These are phyloP conservation scores for Centrapalus pauciflorus DNA, from an alignment of 129 eudicot species.

Conservation along the genomic window DNA sequence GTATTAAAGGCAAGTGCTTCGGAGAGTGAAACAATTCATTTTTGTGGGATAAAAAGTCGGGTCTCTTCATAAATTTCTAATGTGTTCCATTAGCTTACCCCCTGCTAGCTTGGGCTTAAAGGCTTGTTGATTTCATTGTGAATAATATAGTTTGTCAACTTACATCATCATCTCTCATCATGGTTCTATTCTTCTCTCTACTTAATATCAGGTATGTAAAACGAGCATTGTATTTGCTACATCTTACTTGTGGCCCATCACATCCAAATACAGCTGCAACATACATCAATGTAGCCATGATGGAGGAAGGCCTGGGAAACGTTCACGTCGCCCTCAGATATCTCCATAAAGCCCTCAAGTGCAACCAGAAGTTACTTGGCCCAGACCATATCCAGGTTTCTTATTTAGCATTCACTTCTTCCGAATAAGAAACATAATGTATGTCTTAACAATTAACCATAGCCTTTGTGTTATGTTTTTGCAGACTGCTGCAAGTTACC, in stretches of 20 bases:
- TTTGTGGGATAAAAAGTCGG: not conserved
- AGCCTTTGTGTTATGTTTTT: slow-evolving; percentile 16
- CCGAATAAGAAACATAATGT: not conserved
- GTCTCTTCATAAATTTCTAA: not conserved
- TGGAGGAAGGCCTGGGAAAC: slow-evolving; percentile 99
- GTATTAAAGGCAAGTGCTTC: not conserved
- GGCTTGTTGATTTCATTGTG: not conserved
- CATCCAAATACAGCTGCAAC: slow-evolving; percentile 99
- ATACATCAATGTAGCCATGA: slow-evolving; percentile 98
- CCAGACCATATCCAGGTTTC: slow-evolving; percentile 98
- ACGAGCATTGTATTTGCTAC: slow-evolving; percentile 87
- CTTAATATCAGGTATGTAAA: slow-evolving; percentile 68
- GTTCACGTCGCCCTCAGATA: slow-evolving; percentile 99
- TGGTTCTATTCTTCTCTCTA: not conserved
- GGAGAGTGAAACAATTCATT: not conserved
- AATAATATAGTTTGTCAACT: not conserved
- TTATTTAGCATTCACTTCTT: not conserved
- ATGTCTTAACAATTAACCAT: slow-evolving; percentile 10
- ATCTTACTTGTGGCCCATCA: slow-evolving; percentile 97
- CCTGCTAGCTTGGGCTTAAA: not conserved
- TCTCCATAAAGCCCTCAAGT: slow-evolving; percentile 96
- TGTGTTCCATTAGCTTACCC: not conserved
- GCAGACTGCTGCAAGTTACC: slow-evolving; percentile 99
- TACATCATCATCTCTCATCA: not conserved
- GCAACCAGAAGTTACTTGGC: slow-evolving; percentile 93